Percentiles rank a stretch among this genome's conserved stretches.
Evolutionary conservation across 2,329 filamentous ascomycete species (phyloP).

Genomic region (Pestalotiopsis sp.): DNA sequence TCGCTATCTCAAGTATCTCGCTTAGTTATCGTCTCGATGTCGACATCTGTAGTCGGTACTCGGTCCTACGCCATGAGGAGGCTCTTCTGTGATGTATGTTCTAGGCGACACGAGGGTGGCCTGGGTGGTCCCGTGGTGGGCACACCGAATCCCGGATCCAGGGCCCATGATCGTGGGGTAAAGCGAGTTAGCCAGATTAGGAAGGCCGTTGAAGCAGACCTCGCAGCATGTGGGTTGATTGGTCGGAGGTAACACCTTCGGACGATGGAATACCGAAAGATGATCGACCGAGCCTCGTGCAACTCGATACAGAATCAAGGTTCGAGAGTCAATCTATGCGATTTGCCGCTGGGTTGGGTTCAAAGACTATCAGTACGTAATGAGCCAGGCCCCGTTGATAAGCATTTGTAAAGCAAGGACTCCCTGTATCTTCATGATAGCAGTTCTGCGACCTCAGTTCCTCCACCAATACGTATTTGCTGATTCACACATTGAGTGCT

Average conservation of each 20-base stretch:
- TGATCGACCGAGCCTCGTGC: not conserved
- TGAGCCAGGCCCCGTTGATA: not conserved
- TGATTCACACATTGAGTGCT: not conserved
- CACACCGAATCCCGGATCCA: not conserved
- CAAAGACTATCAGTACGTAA: not conserved
- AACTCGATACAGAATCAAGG: not conserved
- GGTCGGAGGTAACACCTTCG: not conserved
- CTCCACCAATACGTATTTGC: not conserved
- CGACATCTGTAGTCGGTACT: not conserved
- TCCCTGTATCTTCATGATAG: not conserved
- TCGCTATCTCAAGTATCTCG: not conserved
- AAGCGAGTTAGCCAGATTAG: not conserved
- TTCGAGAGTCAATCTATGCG: not conserved
- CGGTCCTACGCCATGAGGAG: not conserved
- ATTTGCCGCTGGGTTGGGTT: not conserved
- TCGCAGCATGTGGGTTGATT: not conserved
- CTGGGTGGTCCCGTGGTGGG: not conserved
- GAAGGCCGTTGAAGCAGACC: constrained; percentile 1
- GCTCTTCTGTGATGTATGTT: constrained; percentile 6
- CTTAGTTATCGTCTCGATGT: not conserved
- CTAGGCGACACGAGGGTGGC: not conserved
- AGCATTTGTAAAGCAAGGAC: not conserved
- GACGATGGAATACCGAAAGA: not conserved
- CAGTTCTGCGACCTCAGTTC: not conserved
- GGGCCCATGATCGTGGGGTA: constrained; percentile 1